A percentile compares a stretch with the other conserved stretches of the same genome.
These are phyloP conservation scores for Malassezia nana DNA, from an alignment of 1,284 basidiomycete genomes.

Conservation along the genomic window DNA sequence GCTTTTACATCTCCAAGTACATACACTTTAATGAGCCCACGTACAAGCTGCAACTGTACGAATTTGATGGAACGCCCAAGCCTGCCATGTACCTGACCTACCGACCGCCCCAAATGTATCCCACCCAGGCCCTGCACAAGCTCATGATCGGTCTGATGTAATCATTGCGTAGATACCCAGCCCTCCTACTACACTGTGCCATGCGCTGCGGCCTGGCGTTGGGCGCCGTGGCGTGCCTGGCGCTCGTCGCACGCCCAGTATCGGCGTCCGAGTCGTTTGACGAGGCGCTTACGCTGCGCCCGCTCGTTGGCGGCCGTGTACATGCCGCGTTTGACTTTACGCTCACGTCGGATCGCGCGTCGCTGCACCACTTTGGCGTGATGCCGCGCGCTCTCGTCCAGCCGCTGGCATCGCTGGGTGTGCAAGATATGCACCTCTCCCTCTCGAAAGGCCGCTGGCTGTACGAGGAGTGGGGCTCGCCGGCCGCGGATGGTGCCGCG, in stretches of 20 bases:
- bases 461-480: conserved; percentile 61
- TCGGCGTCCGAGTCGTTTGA: conserved; percentile 25
- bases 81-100: conserved; percentile 20
- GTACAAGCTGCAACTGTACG: conserved; percentile 26
- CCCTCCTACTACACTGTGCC: background rate
- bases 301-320: conserved; percentile 73
- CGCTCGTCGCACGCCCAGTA: background rate
- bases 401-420: conserved; percentile 68
- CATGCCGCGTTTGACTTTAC: conserved; percentile 59
- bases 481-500: conserved; percentile 4
- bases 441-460: conserved; percentile 85
- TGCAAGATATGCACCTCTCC: conserved; percentile 72
- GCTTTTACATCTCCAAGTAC: conserved; percentile 21
- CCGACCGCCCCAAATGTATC: conserved; percentile 19
- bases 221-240: background rate
- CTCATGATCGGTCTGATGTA: conserved; percentile 7
- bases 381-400: conserved; percentile 78
- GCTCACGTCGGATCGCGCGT: conserved; percentile 21
- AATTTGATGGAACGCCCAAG: conserved; percentile 24
- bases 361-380: conserved; percentile 46
- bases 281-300: conserved; percentile 64
- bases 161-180: background rate
- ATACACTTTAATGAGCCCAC: conserved; percentile 18
- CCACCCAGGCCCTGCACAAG: conserved; percentile 16
- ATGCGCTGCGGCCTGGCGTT: background rate